Percentiles rank a stretch among this genome's conserved stretches.
phyloP scores from a whole-genome alignment of 371 early-diverging fungal species.

The Rhizopus sp. region DNA sequence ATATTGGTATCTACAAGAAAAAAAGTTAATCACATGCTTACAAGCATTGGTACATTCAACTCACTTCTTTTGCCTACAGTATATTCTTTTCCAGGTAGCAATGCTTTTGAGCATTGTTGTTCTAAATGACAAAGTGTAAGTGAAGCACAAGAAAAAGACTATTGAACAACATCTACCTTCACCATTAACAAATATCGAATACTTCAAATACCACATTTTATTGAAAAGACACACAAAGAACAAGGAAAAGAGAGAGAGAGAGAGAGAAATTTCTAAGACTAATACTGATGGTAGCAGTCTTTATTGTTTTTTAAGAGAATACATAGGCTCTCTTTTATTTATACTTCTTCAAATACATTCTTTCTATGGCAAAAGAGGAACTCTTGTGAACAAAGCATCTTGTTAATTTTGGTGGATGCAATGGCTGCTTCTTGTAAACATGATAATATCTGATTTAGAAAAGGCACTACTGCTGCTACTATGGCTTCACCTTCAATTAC shows the following conservation, averaged over 20 bases:
- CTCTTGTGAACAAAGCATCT: no score
- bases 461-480: no score
- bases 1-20: not conserved
- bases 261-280: not conserved
- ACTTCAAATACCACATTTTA: slow-evolving; percentile 1
- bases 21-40: not conserved
- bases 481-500: no score
- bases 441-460: no score
- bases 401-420: no score
- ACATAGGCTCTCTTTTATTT: no score
- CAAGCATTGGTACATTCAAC: not conserved
- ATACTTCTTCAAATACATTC: no score
- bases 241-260: not conserved
- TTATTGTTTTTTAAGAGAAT: no score
- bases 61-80: not conserved
- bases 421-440: no score
- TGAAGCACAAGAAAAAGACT: not conserved
- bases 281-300: no score
- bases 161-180: not conserved
- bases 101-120: not conserved
- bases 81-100: slow-evolving; percentile 3
- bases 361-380: no score
- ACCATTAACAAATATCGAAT: not conserved
- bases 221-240: not conserved
- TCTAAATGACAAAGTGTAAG: not conserved